phyloP scores from a whole-genome alignment of 768 basidiomycete genomes.

The Pleurotus platypus region DNA sequence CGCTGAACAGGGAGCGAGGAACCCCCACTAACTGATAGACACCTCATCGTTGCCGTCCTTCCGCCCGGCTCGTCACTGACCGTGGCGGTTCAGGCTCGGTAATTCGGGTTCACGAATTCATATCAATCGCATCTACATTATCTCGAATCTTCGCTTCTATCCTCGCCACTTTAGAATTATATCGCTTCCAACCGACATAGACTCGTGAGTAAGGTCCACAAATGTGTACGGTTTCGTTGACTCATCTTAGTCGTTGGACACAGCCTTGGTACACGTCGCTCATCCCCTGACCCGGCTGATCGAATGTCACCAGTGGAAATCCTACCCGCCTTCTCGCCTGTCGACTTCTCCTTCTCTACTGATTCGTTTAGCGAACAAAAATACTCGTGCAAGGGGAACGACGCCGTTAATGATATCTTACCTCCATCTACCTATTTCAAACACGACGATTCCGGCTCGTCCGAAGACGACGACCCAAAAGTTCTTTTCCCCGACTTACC shows the following conservation, averaged over 20 bases:
- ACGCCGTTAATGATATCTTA: slow-evolving; percentile 32
- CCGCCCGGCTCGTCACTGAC: slow-evolving; percentile 57
- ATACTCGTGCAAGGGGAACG: slow-evolving; percentile 55
- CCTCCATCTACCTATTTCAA: slow-evolving; percentile 40
- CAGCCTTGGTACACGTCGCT: slow-evolving; percentile 16
- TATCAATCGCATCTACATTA: slow-evolving; percentile 15
- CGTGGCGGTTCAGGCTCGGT: slow-evolving; percentile 79
- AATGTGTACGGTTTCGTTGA: not conserved
- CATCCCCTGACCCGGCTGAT: slow-evolving; percentile 18
- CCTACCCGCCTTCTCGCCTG: slow-evolving; percentile 31
- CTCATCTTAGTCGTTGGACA: not conserved
- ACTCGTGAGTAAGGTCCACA: not conserved
- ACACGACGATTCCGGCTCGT: not conserved
- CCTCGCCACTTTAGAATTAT: not conserved
- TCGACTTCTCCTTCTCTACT: slow-evolving; percentile 28
- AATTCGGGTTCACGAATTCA: slow-evolving; percentile 42
- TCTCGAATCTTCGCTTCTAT: slow-evolving; percentile 9
- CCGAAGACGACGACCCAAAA: slow-evolving; percentile 30
- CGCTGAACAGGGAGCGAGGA: slow-evolving; percentile 72
- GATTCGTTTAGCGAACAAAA: slow-evolving; percentile 18
- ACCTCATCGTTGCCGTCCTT: slow-evolving; percentile 50
- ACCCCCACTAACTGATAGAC: slow-evolving; percentile 52
- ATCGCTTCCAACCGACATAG: not conserved
- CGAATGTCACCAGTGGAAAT: slow-evolving; percentile 60
- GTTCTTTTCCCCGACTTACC: slow-evolving; percentile 62